These are phyloP conservation scores for Rhizopus arrhizus DNA, from an alignment of 371 early-diverging fungal species.

Conservation along the genomic window DNA sequence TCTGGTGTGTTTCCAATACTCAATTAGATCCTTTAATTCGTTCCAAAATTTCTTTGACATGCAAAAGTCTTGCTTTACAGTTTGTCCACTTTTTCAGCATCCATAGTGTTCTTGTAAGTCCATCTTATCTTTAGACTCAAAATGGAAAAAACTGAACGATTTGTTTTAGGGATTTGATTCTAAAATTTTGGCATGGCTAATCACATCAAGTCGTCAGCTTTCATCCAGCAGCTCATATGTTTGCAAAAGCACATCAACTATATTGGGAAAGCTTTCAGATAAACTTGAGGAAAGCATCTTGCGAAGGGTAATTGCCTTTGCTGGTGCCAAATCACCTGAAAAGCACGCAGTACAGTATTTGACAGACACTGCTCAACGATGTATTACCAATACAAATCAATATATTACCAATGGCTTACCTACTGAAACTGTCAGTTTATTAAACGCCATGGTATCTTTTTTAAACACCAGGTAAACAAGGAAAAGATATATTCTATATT, in stretches of 20 bases:
- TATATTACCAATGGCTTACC: neutral
- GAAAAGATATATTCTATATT: no score
- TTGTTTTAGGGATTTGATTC: constrained; percentile 20
- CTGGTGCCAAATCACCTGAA: constrained; percentile 14
- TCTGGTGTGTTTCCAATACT: constrained; percentile 31
- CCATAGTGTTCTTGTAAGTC: constrained; percentile 47
- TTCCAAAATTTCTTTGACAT: constrained; percentile 35
- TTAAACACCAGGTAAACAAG: constrained; percentile 14
- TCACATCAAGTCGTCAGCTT: constrained; percentile 26
- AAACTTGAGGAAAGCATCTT: constrained; percentile 19
- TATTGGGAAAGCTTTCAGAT: constrained; percentile 12
- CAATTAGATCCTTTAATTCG: constrained; percentile 28
- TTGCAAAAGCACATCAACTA: constrained; percentile 23
- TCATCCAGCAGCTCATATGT: constrained; percentile 21
- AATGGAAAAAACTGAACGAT: neutral
- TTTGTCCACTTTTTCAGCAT: constrained; percentile 41
- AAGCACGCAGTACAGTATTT: constrained; percentile 12
- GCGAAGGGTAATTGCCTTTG: constrained; percentile 13
- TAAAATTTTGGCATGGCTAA: constrained; percentile 29
- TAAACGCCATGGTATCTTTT: constrained; percentile 13
- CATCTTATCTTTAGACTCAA: neutral
- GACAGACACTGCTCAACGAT: constrained; percentile 7
- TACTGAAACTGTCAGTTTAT: constrained; percentile 13
- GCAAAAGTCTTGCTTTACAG: constrained; percentile 40
- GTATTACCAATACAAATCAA: constrained; percentile 8